phyloP scores from a whole-genome alignment of 2,329 filamentous ascomycete species.

The Talaromyces islandicus region DNA sequence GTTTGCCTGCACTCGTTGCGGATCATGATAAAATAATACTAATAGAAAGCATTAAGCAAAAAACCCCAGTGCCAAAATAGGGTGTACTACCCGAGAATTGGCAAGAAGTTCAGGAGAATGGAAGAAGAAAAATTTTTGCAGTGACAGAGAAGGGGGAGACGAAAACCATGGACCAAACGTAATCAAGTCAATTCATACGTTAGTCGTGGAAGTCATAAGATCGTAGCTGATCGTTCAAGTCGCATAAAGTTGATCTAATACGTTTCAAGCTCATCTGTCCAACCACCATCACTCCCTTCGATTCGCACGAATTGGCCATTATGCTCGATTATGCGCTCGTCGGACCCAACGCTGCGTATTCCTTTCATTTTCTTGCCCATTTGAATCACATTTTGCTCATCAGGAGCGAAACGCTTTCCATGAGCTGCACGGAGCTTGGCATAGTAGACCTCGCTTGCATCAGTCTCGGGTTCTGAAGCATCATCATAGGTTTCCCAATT shows the following conservation, averaged over 20 bases:
- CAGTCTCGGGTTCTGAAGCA: slow-evolving; percentile 65
- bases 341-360: slow-evolving; percentile 18
- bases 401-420: slow-evolving; percentile 54
- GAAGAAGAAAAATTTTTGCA: slow-evolving; percentile 6
- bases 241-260: slow-evolving; percentile 24
- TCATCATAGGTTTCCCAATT: slow-evolving; percentile 98
- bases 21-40: slow-evolving; percentile 3
- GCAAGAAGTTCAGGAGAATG: background rate
- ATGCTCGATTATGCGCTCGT: slow-evolving; percentile 34
- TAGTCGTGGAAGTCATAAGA: slow-evolving; percentile 2
- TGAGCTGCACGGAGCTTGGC: slow-evolving; percentile 67
- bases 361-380: slow-evolving; percentile 25
- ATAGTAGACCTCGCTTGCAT: slow-evolving; percentile 73
- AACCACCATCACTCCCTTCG: slow-evolving; percentile 47
- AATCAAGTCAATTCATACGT: background rate
- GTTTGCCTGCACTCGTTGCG: background rate
- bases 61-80: slow-evolving; percentile 10
- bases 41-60: slow-evolving; percentile 17
- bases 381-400: slow-evolving; percentile 35
- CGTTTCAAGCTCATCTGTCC: slow-evolving; percentile 47
- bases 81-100: background rate
- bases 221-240: slow-evolving; percentile 9
- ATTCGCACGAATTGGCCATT: slow-evolving; percentile 41
- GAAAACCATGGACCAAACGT: background rate
- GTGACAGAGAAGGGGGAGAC: slow-evolving; percentile 12